Evolutionary conservation across 2,329 filamentous ascomycete species (phyloP), one percentile per base, ranked within the genome.

Genomic region (Decorospora gaudefroyi): DNA sequence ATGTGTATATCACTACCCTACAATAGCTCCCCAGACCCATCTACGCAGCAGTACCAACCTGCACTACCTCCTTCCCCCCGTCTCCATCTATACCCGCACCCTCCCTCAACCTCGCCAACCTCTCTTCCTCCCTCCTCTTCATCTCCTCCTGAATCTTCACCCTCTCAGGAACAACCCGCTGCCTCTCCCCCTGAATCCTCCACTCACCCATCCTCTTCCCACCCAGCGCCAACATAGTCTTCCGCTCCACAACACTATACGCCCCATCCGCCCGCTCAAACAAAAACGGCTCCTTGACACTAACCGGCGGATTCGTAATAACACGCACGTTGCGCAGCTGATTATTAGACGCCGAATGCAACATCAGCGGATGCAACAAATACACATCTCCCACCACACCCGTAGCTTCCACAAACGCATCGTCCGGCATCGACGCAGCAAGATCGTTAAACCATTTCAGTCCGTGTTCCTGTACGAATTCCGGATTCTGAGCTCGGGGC

Each of bases 361-460:
- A 62, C 79, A 83, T 84, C 12, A 84, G 65, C 28, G 81, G 81
- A 60, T 84, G 81, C 60, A 84, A 57, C 11, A 84, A 65, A 51
- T 77, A 83, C 10, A 84, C 78, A 47, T 84, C 80, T 6, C 81
- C 81, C 0, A 76, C 72, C 1, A 72, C 57, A 1, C 81, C 81
- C 2, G 72, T 76, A 0, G 75, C 78, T 66, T 84, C 80, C 28
- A 81, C 74, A 57, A 83, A 80, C 3, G 72, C 67, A 7, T 65
- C 56, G 33, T 74, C 58, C 3, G 57, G 58, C 56, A 68, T 65
- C 12, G 54, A 49, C 6, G 55, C 54, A 2, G 68, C 69, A 26
- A 77, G 44, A 55, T 74, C 57, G 40, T 72, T 68, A 67, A 77
- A 71, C 55, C 76, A 83, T 5, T 65, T 61, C 2, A 76, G 59